Percentiles rank a stretch among this genome's conserved stretches.
phyloP scores from a whole-genome alignment of 1,284 basidiomycete species.

The Agaricales sp. region DNA sequence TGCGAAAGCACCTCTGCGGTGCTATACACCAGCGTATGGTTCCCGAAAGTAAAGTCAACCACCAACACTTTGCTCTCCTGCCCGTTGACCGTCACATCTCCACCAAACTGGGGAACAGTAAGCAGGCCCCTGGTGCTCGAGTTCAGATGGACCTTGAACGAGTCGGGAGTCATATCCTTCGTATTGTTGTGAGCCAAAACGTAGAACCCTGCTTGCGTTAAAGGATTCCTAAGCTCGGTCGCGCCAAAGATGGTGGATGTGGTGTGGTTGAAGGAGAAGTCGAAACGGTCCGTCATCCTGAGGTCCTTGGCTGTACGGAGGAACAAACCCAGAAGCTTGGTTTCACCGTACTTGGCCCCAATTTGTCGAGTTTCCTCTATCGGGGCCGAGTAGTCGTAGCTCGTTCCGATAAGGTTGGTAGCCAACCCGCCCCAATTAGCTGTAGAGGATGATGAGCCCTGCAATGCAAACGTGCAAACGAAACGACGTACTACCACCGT shows the following conservation, averaged over 20 bases:
- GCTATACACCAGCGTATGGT: not conserved
- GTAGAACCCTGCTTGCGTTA: not conserved
- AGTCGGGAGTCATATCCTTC: not conserved
- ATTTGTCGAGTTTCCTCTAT: slow-evolving; percentile 5
- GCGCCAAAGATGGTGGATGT: not conserved
- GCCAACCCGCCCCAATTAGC: slow-evolving; percentile 9
- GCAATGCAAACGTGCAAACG: too few species aligned
- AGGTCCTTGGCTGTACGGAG: slow-evolving; percentile 6
- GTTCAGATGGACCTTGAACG: not conserved
- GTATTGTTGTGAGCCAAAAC: not conserved
- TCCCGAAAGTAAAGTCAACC: not conserved
- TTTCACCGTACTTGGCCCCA: slow-evolving; percentile 6
- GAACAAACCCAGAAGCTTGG: slow-evolving; percentile 6
- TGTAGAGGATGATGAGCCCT: not conserved
- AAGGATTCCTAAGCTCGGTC: not conserved
- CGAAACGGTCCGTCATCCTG: slow-evolving; percentile 6
- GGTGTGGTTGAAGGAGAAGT: slow-evolving; percentile 6
- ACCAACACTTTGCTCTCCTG: not conserved
- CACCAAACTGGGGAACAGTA: not conserved
- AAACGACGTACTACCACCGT: too few species aligned
- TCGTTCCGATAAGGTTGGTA: slow-evolving; percentile 8
- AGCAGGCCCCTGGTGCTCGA: not conserved
- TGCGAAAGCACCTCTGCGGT: not conserved
- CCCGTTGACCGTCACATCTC: not conserved
- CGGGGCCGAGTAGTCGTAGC: slow-evolving; percentile 7